phyloP scores from a whole-genome alignment of 495 filamentous ascomycete species.

The Pyrenula aspistea region DNA sequence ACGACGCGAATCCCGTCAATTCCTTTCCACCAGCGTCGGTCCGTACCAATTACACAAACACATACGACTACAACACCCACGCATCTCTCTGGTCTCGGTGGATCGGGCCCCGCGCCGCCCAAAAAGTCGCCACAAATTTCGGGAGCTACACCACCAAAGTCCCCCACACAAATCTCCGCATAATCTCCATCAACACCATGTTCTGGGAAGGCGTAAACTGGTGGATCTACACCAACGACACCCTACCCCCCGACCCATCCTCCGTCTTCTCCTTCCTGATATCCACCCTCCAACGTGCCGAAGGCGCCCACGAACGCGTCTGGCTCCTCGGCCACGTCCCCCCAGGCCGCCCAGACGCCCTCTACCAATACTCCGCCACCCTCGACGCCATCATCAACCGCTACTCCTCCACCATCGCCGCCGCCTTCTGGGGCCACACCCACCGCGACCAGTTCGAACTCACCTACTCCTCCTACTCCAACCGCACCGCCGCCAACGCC shows the following conservation, averaged over 20 bases:
- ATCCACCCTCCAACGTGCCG: constrained; percentile 34
- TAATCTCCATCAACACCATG: constrained; percentile 47
- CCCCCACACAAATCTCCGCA: constrained; percentile 27
- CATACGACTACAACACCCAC: constrained; percentile 41
- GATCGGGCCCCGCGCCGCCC: constrained; percentile 23
- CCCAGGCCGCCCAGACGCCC: constrained; percentile 29
- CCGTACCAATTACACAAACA: constrained; percentile 17
- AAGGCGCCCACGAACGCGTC: constrained; percentile 34
- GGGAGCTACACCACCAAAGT: constrained; percentile 37
- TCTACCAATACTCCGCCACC: constrained; percentile 39
- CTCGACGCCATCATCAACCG: constrained; percentile 43
- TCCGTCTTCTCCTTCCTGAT: constrained; percentile 38
- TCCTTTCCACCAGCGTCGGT: constrained; percentile 29
- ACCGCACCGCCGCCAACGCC: constrained; percentile 23
- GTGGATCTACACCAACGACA: constrained; percentile 34
- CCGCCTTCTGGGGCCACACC: constrained; percentile 45
- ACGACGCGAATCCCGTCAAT: constrained; percentile 40
- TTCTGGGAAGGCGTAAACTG: constrained; percentile 46
- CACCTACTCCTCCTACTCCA: constrained; percentile 33
- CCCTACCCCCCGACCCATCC: constrained; percentile 35
- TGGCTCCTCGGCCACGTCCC: constrained; percentile 45
- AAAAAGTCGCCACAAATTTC: constrained; percentile 21
- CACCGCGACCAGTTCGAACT: constrained; percentile 45
- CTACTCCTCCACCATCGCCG: constrained; percentile 39
- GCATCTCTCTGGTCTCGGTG: constrained; percentile 32